Evolutionary conservation across 2,329 filamentous ascomycete genomes (phyloP).

Genomic region (Phyllosticta citribraziliensis): DNA sequence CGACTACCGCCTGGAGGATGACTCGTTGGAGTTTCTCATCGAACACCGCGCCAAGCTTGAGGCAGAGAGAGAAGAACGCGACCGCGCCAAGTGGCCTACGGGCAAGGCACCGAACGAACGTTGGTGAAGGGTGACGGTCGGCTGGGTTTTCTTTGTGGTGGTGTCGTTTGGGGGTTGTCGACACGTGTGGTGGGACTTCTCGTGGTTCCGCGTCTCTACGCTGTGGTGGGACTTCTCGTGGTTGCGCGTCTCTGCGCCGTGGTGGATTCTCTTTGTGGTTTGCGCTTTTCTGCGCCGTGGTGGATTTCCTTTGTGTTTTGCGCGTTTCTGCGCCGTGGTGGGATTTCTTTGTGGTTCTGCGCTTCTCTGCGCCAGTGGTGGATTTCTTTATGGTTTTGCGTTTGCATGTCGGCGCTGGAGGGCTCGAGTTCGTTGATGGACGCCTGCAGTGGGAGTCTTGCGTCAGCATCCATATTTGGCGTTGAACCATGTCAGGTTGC

Average conservation of each 20-base stretch:
- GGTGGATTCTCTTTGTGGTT: too few relatives aligned
- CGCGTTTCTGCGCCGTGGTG: background rate
- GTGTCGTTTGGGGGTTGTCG: background rate
- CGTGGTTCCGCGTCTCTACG: background rate
- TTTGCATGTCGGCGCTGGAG: too few relatives aligned
- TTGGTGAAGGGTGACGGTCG: background rate
- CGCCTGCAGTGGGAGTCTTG: too few relatives aligned
- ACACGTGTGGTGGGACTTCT: too few relatives aligned
- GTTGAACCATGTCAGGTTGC: too few relatives aligned
- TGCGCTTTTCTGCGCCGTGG: too few relatives aligned
- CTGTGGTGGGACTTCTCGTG: background rate
- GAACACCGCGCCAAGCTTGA: background rate
- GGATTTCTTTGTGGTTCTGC: too few relatives aligned
- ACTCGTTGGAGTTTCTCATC: background rate
- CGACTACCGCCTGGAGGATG: background rate
- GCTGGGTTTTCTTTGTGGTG: background rate
- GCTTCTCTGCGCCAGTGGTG: too few relatives aligned
- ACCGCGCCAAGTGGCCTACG: background rate
- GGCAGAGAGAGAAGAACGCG: background rate
- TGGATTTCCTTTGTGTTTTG: too few relatives aligned
- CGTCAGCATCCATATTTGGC: too few relatives aligned
- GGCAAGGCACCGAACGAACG: background rate
- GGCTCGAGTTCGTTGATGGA: too few relatives aligned
- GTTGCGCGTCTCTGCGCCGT: background rate
- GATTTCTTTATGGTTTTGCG: too few relatives aligned